Percentiles rank a stretch among this genome's conserved stretches.
Evolutionary conservation across 352 stramenopile species (phyloP).

Genomic region (Globisporangium emineosum): DNA sequence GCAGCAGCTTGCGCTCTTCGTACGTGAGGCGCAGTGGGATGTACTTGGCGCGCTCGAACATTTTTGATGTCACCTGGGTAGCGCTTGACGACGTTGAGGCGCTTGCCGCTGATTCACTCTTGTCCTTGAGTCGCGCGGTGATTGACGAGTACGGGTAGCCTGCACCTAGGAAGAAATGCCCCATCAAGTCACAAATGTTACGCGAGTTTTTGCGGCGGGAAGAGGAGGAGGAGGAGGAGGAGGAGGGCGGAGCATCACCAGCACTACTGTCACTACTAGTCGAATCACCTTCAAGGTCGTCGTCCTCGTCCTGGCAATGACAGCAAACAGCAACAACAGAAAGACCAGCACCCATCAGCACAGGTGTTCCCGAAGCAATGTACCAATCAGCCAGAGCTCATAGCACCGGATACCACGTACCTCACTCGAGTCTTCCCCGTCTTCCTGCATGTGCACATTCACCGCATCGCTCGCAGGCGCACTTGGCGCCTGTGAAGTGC

Average conservation of each 20-base stretch:
- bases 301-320: conserved; percentile 11
- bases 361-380: not conserved
- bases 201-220: conserved; percentile 31
- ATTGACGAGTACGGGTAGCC: conserved; percentile 26
- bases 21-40: conserved; percentile 95
- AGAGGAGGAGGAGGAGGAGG: conserved; percentile 33
- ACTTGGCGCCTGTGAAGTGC: not conserved
- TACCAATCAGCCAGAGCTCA: not conserved
- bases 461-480: not conserved
- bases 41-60: conserved; percentile 92
- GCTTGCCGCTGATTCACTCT: not conserved
- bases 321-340: not conserved
- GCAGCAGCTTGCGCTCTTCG: conserved; percentile 93
- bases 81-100: not conserved
- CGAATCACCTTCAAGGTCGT: conserved; percentile 41
- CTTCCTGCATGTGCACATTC: conserved; percentile 17
- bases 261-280: conserved; percentile 34
- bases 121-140: conserved; percentile 14
- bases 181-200: conserved; percentile 90
- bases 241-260: conserved; percentile 30
- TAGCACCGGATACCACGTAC: conserved; percentile 2
- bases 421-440: conserved; percentile 17
- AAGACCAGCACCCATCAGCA: not conserved
- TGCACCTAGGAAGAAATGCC: conserved; percentile 81
- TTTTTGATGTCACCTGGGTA: conserved; percentile 21